Conservation (phyloP, 805 yeast genomes). For the Candida gorgasii region DNA sequence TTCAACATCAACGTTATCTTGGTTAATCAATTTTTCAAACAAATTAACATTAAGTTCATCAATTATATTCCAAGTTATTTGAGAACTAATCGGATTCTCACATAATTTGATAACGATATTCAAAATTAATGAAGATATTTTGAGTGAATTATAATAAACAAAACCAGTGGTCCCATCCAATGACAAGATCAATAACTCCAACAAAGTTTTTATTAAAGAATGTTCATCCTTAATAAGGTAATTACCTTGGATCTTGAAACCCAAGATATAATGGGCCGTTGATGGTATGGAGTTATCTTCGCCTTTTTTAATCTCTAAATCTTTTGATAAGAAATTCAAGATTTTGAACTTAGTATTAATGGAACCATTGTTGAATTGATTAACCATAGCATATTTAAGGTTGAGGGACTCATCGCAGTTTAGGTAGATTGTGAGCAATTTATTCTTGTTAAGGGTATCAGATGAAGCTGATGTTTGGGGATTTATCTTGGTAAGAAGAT, state of each 20-base stretch:
- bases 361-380: constrained; percentile 53
- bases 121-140: constrained; percentile 57
- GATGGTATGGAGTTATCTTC: constrained; percentile 51
- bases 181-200: constrained; percentile 50
- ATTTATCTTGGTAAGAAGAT: constrained; percentile 49
- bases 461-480: constrained; percentile 10
- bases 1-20: constrained; percentile 53
- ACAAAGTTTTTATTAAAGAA: constrained; percentile 50
- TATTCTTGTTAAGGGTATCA: constrained; percentile 46
- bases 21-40: constrained; percentile 52
- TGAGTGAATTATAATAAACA: constrained; percentile 51
- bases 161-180: constrained; percentile 42
- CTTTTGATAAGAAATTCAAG: constrained; percentile 55
- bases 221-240: constrained; percentile 60
- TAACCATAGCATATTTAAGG: constrained; percentile 70
- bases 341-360: constrained; percentile 56
- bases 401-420: constrained; percentile 77
- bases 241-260: constrained; percentile 54
- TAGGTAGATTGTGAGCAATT: constrained; percentile 68
- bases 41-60: constrained; percentile 44
- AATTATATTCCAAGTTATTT: constrained; percentile 51
- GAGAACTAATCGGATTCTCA: constrained; percentile 55
- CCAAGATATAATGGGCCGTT: constrained; percentile 75
- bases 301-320: constrained; percentile 30
- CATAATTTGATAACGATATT: constrained; percentile 65